phyloP scores from a whole-genome alignment of 345 rosid species.

The Eucalyptus rudis region DNA sequence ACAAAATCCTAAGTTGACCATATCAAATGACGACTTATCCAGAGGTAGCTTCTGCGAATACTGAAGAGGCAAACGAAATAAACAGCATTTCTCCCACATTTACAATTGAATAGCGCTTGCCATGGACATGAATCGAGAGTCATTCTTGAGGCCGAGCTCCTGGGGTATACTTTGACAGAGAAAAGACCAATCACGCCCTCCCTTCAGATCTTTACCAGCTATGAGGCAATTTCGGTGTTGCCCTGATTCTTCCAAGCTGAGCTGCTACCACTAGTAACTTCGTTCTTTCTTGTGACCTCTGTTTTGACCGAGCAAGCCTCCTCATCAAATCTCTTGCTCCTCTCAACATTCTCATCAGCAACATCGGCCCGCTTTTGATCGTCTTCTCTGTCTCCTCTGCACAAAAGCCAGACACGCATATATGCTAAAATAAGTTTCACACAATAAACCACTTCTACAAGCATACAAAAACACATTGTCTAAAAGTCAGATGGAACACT shows the following conservation, averaged over 20 bases:
- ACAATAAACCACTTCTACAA: background rate
- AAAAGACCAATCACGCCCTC: background rate
- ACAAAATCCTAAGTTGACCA: background rate
- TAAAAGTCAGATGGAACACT: background rate
- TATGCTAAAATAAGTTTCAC: background rate
- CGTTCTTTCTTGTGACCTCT: background rate
- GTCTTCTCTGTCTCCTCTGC: conserved; percentile 42
- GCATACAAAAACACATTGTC: background rate
- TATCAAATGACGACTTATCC: background rate
- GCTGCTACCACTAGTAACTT: background rate
- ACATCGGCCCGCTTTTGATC: conserved; percentile 4
- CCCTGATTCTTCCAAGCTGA: background rate
- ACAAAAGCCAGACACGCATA: background rate
- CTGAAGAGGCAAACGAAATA: background rate
- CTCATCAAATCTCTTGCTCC: conserved; percentile 26
- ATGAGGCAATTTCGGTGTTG: background rate
- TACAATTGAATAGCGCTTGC: background rate
- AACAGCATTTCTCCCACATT: background rate
- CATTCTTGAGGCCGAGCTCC: background rate
- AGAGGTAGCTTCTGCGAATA: background rate
- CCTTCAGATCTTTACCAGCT: background rate
- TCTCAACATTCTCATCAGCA: conserved; percentile 24
- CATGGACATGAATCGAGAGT: background rate
- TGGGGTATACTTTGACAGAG: background rate
- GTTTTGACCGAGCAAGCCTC: conserved; percentile 1